A percentile compares a stretch with the other conserved stretches of the same genome.
Conservation (phyloP, 208 protist genomes). For the Leishmania braziliensis region DNA sequence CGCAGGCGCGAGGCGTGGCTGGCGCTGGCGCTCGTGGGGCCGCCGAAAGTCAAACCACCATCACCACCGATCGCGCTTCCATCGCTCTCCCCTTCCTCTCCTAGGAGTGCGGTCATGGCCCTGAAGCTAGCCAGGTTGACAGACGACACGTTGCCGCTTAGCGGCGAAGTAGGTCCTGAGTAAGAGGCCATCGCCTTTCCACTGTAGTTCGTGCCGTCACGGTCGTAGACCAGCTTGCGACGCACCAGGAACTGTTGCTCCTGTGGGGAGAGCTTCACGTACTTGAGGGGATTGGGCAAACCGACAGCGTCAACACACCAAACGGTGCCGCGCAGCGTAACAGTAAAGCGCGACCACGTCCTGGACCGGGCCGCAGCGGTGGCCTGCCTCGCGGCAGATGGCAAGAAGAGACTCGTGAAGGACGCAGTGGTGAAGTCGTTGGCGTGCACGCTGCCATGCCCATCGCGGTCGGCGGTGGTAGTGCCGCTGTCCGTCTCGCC, state of each 20-base stretch:
- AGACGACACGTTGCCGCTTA: constrained; percentile 5
- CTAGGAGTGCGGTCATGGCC: not conserved
- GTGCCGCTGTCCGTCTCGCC: not conserved
- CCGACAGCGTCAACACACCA: constrained; percentile 66
- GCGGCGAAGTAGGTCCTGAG: constrained; percentile 14
- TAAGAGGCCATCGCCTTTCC: constrained; percentile 32
- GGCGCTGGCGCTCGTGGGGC: constrained; percentile 1
- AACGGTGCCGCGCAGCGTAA: constrained; percentile 64
- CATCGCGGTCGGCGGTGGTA: not conserved
- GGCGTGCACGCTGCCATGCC: not conserved
- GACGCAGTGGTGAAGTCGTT: constrained; percentile 21
- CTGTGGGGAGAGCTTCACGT: constrained; percentile 53
- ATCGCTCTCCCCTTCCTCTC: constrained; percentile 7
- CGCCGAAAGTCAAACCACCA: constrained; percentile 2
- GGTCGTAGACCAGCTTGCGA: constrained; percentile 68
- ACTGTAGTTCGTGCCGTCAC: constrained; percentile 73
- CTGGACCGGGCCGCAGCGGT: constrained; percentile 42
- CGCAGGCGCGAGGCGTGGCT: constrained; percentile 32
- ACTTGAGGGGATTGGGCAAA: constrained; percentile 36
- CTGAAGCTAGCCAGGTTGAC: constrained; percentile 4
- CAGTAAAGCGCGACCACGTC: constrained; percentile 63
- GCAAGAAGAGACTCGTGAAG: constrained; percentile 37
- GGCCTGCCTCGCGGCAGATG: constrained; percentile 40
- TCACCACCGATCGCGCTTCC: not conserved
- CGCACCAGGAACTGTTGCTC: constrained; percentile 80